These are phyloP conservation scores for Sonneratia caseolaris DNA, from an alignment of 345 rosid species.

Conservation along the genomic window DNA sequence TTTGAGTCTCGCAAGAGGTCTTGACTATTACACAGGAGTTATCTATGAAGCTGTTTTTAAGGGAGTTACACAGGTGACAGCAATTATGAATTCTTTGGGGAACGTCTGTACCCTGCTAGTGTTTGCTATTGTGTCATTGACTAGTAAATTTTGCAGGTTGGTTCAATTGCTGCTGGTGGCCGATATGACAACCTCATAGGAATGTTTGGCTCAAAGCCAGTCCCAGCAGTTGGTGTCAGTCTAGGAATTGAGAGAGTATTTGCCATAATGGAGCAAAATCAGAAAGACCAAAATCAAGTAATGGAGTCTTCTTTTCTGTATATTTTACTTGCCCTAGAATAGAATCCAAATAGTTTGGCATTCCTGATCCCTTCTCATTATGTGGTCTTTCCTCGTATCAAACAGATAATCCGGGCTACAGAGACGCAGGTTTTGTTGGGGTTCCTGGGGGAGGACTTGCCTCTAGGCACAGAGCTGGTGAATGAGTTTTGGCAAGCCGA, in stretches of 20 bases:
- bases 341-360: neutral
- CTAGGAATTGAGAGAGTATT: conserved; percentile 89
- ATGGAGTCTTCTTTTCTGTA: neutral
- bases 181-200: conserved; percentile 87
- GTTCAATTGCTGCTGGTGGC: conserved; percentile 92
- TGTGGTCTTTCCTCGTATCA: conserved; percentile 3
- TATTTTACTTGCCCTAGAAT: neutral
- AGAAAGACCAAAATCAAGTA: conserved; percentile 47
- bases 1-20: conserved; percentile 96
- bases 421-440: conserved; percentile 72
- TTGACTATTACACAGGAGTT: conserved; percentile 94
- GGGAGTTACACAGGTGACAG: conserved; percentile 69
- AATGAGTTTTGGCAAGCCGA: conserved; percentile 53
- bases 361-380: neutral
- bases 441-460: conserved; percentile 45
- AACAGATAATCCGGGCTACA: conserved; percentile 50
- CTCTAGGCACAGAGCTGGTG: conserved; percentile 52
- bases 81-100: neutral
- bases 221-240: conserved; percentile 91
- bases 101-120: neutral
- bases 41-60: conserved; percentile 83
- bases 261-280: conserved; percentile 69
- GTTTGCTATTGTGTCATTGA: neutral
- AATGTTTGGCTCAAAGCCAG: conserved; percentile 78
- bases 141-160: conserved; percentile 47